Conservation (phyloP, 768 basidiomycete species). For the Tricholoma sp. region DNA sequence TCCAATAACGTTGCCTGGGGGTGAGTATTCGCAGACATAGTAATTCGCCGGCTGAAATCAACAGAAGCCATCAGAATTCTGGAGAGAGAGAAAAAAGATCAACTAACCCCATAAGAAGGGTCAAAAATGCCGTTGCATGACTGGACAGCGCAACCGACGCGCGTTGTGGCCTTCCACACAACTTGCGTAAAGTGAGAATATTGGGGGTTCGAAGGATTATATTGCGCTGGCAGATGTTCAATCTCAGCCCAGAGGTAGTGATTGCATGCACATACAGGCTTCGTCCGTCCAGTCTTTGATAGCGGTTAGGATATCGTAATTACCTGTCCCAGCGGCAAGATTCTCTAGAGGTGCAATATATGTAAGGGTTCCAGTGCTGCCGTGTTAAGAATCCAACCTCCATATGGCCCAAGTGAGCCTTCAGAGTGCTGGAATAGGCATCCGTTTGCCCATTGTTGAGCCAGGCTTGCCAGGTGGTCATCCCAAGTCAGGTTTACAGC, state of each 20-base stretch:
- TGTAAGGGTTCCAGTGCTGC: background rate
- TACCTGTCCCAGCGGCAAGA: constrained; percentile 67
- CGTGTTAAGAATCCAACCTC: constrained; percentile 37
- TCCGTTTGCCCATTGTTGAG: constrained; percentile 62
- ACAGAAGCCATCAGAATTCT: constrained; percentile 5
- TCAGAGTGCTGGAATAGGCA: constrained; percentile 70
- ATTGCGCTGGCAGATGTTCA: constrained; percentile 34
- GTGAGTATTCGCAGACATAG: constrained; percentile 67
- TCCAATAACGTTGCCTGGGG: constrained; percentile 60
- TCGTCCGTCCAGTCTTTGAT: constrained; percentile 65
- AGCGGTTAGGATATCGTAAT: constrained; percentile 43
- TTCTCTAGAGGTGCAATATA: constrained; percentile 46
- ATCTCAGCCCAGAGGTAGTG: background rate
- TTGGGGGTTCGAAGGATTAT: constrained; percentile 50
- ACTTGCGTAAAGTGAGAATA: constrained; percentile 73
- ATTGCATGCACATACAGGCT: constrained; percentile 41
- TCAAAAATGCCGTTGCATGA: constrained; percentile 56
- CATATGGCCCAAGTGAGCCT: constrained; percentile 57
- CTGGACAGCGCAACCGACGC: constrained; percentile 60
- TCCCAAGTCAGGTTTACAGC: constrained; percentile 64
- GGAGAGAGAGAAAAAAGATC: background rate
- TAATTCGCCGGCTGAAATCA: constrained; percentile 44
- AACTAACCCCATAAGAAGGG: constrained; percentile 48
- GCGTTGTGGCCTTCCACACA: constrained; percentile 64
- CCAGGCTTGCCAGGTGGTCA: constrained; percentile 51